Base-by-base conservation (phyloP, 2,329 filamentous ascomycete genomes). In the Claviceps quebecensis region DNA sequence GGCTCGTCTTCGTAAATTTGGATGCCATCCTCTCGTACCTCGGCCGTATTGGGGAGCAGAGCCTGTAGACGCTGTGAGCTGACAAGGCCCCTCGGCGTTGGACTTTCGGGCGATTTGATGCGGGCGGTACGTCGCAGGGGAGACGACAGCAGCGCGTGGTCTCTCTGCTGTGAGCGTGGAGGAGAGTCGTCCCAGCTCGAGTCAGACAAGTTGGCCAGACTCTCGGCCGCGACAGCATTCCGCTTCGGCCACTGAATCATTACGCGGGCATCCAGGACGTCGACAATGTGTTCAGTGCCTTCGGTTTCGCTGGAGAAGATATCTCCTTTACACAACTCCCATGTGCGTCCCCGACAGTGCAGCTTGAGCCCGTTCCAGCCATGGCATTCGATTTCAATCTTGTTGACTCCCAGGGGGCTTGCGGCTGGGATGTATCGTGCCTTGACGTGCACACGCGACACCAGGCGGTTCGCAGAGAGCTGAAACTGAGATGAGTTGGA, bases 401-500 rank as follows among this genome's bases (percentile, higher is more conserved):
- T 84, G 65, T 86, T 87, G 55, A 81, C 76, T 58, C 87, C 81
- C 60, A 87, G 76, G 5, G 78, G 77, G 51, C 78, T 75, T 19
- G 76, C 70, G 13, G 87, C 80, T 22, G 84, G 76, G 56, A 91
- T 79, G 66, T 90, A 98, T 50, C 83, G 80, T 56, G 89, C 90
- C 69, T 87, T 85, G 67, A 96, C 86, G 65, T 98, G 93, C 23
- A 97, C 81, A 63, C 93, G 85, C 61, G 93, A 97, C 56, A 98
- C 88, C 54, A 94, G 80, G 46, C 89, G 86, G 69, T 95, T 95
- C 59, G 87, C 81, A 26, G 93, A 93, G 14, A 98, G 77, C 69
- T 96, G 91, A 66, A 91, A 93, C 64, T 96, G 83, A n/a, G 89
- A 95, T 14, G 90, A 95, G 68, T 88, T 91, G 70, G 87, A 95